These are phyloP conservation scores for Erigeron philadelphicus DNA, from an alignment of 140 eudicot species.

Conservation along the genomic window DNA sequence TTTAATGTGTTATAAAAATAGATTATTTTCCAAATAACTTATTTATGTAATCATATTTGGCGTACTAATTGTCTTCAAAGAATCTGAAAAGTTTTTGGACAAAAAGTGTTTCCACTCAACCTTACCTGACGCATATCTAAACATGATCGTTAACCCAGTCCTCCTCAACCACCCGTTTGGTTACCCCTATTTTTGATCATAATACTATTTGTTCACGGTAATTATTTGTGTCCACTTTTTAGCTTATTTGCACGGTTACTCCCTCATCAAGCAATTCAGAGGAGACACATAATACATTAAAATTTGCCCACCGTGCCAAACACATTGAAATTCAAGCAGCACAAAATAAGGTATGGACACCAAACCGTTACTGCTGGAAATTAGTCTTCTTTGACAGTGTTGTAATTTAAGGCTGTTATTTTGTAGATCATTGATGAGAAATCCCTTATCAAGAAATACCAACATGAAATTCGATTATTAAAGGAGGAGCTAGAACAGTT, in stretches of 20 bases:
- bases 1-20: neutral
- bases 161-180: neutral
- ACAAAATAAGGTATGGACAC: slow-evolving; percentile 69
- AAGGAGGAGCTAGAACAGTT: slow-evolving; percentile 90
- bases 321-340: slow-evolving; percentile 94
- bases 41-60: neutral
- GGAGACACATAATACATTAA: slow-evolving; percentile 91
- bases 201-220: slow-evolving; percentile 8
- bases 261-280: slow-evolving; percentile 96
- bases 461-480: slow-evolving; percentile 71
- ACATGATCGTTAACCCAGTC: neutral
- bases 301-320: slow-evolving; percentile 95
- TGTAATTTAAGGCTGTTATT: slow-evolving; percentile 24
- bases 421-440: slow-evolving; percentile 95
- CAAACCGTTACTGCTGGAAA: slow-evolving; percentile 16
- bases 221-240: slow-evolving; percentile 17
- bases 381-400: slow-evolving; percentile 7
- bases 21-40: neutral
- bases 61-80: neutral
- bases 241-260: slow-evolving; percentile 89
- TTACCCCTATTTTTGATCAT: slow-evolving; percentile 14
- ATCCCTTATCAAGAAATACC: slow-evolving; percentile 95
- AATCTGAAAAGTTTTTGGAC: neutral
- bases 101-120: slow-evolving; percentile 2
- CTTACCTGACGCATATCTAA: neutral